Percentiles rank a stretch among this genome's conserved stretches.
Evolutionary conservation across 2,329 filamentous ascomycete species (phyloP).

Genomic region (Trichophaea hybrida): DNA sequence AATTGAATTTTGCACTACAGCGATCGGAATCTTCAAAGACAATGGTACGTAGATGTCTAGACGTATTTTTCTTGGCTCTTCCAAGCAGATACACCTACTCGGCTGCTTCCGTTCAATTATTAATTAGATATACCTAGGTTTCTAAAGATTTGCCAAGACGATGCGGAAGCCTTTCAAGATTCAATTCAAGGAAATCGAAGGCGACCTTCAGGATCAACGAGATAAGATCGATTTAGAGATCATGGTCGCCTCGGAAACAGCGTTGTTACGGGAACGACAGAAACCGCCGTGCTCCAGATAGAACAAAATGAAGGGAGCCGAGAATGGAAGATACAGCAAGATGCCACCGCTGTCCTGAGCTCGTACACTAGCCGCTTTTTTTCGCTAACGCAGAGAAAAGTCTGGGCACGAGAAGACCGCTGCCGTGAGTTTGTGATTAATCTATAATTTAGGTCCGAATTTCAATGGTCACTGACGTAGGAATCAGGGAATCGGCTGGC

Average conservation of each 20-base stretch:
- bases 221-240: constrained; percentile 11
- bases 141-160: not conserved
- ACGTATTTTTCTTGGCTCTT: no score
- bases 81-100: no score
- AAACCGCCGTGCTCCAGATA: constrained; percentile 8
- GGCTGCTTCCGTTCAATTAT: no score
- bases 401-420: no score
- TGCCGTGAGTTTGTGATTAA: constrained; percentile 4
- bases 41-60: constrained; percentile 6
- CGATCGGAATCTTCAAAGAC: constrained; percentile 15
- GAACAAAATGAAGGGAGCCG: constrained; percentile 5
- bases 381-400: no score
- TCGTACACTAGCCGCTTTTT: no score
- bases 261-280: constrained; percentile 6
- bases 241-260: constrained; percentile 13
- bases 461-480: no score
- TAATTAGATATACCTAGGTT: no score
- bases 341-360: not conserved
- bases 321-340: constrained; percentile 8
- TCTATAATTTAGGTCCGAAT: not conserved
- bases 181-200: constrained; percentile 17
- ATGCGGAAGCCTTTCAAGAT: constrained; percentile 19
- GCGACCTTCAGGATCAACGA: constrained; percentile 11
- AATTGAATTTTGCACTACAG: constrained; percentile 19
- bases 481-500: constrained; percentile 4